phyloP scores from a whole-genome alignment of 768 basidiomycete genomes.

The Phylloporus scabripes region DNA sequence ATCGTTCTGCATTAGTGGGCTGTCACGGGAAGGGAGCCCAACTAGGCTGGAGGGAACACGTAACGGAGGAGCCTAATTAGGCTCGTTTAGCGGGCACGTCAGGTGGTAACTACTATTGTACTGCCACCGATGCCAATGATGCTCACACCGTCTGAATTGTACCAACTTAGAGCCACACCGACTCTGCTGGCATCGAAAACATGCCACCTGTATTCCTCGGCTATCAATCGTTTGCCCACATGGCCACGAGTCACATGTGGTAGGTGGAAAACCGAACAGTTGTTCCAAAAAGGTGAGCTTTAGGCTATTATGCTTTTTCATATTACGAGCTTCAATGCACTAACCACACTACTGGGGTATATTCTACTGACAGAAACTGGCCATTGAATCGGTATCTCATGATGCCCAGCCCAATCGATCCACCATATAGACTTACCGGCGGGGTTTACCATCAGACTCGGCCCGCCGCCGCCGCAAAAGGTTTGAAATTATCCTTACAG shows the following conservation, averaged over 20 bases:
- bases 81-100: background rate
- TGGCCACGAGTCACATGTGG: background rate
- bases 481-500: no score
- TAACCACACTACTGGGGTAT: background rate
- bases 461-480: no score
- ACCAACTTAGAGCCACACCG: background rate
- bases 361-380: background rate
- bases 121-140: no score
- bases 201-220: background rate
- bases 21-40: no score
- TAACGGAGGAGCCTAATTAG: background rate
- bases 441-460: no score
- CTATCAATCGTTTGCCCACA: background rate
- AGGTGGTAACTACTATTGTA: no score
- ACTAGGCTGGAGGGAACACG: background rate
- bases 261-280: background rate
- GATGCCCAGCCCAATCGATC: no score
- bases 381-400: background rate
- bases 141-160: no score
- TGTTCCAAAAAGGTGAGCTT: background rate
- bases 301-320: background rate
- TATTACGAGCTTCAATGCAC: background rate
- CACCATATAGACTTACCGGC: no score
- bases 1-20: no score
- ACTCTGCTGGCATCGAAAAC: background rate